Evolutionary conservation across 2,329 filamentous ascomycete species (phyloP).

Genomic region (Endoconidiophora polonica): DNA sequence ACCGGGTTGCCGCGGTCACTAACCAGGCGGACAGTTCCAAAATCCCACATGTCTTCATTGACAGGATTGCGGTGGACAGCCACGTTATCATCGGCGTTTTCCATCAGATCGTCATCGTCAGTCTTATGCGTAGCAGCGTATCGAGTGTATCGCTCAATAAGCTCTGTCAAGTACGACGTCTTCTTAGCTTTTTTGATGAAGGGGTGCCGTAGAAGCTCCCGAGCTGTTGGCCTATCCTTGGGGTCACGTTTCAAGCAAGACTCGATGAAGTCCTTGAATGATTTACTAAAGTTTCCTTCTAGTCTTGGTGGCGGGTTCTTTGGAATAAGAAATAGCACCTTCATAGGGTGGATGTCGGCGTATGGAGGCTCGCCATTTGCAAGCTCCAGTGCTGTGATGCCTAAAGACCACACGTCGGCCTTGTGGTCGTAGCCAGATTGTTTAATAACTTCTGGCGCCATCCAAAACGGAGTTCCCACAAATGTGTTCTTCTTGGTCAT

Average conservation of each 20-base stretch:
- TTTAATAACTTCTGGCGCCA: slow-evolving; percentile 97
- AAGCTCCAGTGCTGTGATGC: slow-evolving; percentile 83
- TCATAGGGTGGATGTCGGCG: slow-evolving; percentile 96
- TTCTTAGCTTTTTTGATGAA: slow-evolving; percentile 88
- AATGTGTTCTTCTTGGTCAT: slow-evolving; percentile 99
- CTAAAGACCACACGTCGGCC: slow-evolving; percentile 93
- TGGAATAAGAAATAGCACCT: slow-evolving; percentile 88
- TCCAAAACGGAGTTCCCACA: slow-evolving; percentile 97
- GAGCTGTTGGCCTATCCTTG: slow-evolving; percentile 70
- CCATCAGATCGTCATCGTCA: slow-evolving; percentile 39
- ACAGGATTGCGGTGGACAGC: slow-evolving; percentile 34
- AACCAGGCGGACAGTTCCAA: slow-evolving; percentile 82
- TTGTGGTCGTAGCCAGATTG: slow-evolving; percentile 97
- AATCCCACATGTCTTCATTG: slow-evolving; percentile 91
- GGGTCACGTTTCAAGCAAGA: slow-evolving; percentile 79
- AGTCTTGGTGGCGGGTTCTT: slow-evolving; percentile 79
- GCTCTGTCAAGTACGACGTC: slow-evolving; percentile 87
- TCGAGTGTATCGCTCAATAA: slow-evolving; percentile 78
- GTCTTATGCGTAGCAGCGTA: slow-evolving; percentile 72
- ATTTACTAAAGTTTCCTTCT: slow-evolving; percentile 64
- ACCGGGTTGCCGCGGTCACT: slow-evolving; percentile 43
- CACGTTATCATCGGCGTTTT: slow-evolving; percentile 36
- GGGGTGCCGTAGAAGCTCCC: slow-evolving; percentile 71
- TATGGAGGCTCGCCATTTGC: slow-evolving; percentile 88
- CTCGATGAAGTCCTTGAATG: slow-evolving; percentile 73